Conservation (phyloP, 345 rosid species). For the Trapa incisa region DNA sequence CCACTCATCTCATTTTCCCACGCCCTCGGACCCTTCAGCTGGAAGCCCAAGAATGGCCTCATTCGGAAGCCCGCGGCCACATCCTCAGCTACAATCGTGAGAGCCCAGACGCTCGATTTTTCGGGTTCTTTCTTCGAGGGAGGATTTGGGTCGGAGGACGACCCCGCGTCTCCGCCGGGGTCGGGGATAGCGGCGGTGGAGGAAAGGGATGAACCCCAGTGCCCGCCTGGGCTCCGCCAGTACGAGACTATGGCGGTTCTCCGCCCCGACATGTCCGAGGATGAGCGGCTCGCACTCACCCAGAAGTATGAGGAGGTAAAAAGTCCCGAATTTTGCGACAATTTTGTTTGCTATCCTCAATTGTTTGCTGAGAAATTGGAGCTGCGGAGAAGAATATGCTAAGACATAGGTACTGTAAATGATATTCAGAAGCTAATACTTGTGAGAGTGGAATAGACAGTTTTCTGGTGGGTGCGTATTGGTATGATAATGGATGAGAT, state of each 20-base stretch:
- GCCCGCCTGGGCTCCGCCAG: slow-evolving; percentile 85
- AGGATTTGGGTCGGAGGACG: slow-evolving; percentile 55
- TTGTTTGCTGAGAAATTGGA: too few species aligned
- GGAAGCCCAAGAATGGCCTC: slow-evolving; percentile 18
- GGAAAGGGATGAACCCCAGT: slow-evolving; percentile 65
- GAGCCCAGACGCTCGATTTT: slow-evolving; percentile 59
- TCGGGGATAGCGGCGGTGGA: slow-evolving; percentile 45
- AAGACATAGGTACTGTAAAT: too few species aligned
- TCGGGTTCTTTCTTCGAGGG: slow-evolving; percentile 74
- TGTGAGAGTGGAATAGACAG: too few species aligned
- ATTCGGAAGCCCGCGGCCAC: slow-evolving; percentile 10
- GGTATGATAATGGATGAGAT: too few species aligned
- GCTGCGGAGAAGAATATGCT: too few species aligned
- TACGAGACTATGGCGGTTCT: slow-evolving; percentile 82
- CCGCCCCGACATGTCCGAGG: slow-evolving; percentile 97
- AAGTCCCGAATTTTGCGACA: background rate
- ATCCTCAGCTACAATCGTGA: slow-evolving; percentile 14
- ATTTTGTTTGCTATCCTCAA: background rate
- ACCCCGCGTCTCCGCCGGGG: slow-evolving; percentile 36
- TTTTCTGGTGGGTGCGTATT: too few species aligned
- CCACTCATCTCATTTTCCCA: slow-evolving; percentile 36
- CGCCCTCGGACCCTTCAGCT: slow-evolving; percentile 23
- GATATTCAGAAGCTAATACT: too few species aligned
- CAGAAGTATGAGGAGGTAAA: slow-evolving; percentile 98
- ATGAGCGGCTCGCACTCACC: slow-evolving; percentile 68